Evolutionary conservation across 1,284 basidiomycete species (phyloP).

Genomic region (Gomphus sp.): DNA sequence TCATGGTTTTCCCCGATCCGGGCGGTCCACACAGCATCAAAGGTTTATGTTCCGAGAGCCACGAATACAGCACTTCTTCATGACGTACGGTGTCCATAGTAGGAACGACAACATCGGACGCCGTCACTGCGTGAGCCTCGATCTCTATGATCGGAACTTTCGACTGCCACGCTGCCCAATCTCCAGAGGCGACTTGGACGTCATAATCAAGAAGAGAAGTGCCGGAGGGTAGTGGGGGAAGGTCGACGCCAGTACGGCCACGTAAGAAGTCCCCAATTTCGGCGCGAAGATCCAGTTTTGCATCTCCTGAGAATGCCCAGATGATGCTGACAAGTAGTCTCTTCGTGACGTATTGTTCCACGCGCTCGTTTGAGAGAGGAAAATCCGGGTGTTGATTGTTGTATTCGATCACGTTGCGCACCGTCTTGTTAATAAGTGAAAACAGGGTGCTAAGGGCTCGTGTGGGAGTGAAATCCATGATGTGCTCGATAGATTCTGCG

Average conservation of each 20-base stretch:
- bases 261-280: constrained; percentile 87
- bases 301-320: constrained; percentile 98
- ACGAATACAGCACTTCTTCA: constrained; percentile 97
- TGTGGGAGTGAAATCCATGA: constrained; percentile 96
- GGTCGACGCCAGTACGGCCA: constrained; percentile 81
- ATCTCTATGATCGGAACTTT: constrained; percentile 94
- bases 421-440: constrained; percentile 94
- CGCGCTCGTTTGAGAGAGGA: constrained; percentile 73
- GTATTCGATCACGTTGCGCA: constrained; percentile 91
- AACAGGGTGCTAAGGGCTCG: constrained; percentile 94
- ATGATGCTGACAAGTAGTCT: constrained; percentile 89
- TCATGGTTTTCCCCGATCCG: constrained; percentile 99
- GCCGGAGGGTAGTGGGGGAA: constrained; percentile 69
- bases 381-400: constrained; percentile 94
- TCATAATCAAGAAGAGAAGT: constrained; percentile 93
- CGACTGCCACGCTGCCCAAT: constrained; percentile 90
- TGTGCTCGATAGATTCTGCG: constrained; percentile 83
- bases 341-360: constrained; percentile 88
- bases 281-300: constrained; percentile 81
- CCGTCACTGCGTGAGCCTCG: constrained; percentile 91
- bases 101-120: constrained; percentile 94
- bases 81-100: constrained; percentile 98
- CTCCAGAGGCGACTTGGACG: constrained; percentile 77
- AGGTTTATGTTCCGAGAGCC: constrained; percentile 98
- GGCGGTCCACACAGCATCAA: constrained; percentile 98